Evolutionary conservation across 805 yeast species (phyloP).

Genomic region (Zygosaccharomyces kombuchaensis): DNA sequence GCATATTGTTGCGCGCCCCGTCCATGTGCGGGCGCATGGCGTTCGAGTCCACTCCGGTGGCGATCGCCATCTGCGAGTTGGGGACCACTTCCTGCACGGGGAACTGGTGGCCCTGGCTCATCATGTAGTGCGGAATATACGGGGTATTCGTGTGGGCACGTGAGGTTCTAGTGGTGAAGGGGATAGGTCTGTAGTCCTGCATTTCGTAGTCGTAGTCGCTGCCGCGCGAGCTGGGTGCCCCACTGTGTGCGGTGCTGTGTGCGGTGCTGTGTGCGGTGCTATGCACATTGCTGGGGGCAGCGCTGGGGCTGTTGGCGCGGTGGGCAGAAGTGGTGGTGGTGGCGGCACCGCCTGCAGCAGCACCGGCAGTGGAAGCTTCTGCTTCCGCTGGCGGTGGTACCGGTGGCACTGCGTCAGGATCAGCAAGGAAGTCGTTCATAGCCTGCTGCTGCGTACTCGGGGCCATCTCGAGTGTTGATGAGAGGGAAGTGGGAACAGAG

Average conservation of each 20-base stretch:
- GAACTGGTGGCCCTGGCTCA: conserved; percentile 13
- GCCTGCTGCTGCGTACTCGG: conserved; percentile 14
- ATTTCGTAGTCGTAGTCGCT: conserved; percentile 23
- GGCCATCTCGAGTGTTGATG: background rate
- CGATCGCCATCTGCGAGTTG: conserved; percentile 26
- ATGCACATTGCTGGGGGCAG: background rate
- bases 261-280: background rate
- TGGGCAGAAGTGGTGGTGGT: too few relatives aligned
- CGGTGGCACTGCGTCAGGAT: conserved; percentile 9
- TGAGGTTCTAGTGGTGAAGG: conserved; percentile 12
- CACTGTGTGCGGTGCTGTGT: background rate
- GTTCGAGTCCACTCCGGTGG: conserved; percentile 13
- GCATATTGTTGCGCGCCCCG: conserved; percentile 7
- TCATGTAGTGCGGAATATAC: conserved; percentile 30
- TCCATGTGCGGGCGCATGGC: background rate
- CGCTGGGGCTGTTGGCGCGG: too few relatives aligned
- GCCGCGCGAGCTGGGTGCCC: conserved; percentile 1
- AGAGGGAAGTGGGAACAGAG: background rate
- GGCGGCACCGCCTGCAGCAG: too few relatives aligned
- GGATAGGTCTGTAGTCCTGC: conserved; percentile 17
- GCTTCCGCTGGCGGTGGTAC: background rate
- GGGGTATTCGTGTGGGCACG: conserved; percentile 14
- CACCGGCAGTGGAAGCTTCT: too few relatives aligned
- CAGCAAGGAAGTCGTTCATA: conserved; percentile 11
- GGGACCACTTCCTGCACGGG: conserved; percentile 34